A percentile compares a stretch with the other conserved stretches of the same genome.
phyloP scores from a whole-genome alignment of 2,329 filamentous ascomycete genomes.

The Dactylellina parvicollis region DNA sequence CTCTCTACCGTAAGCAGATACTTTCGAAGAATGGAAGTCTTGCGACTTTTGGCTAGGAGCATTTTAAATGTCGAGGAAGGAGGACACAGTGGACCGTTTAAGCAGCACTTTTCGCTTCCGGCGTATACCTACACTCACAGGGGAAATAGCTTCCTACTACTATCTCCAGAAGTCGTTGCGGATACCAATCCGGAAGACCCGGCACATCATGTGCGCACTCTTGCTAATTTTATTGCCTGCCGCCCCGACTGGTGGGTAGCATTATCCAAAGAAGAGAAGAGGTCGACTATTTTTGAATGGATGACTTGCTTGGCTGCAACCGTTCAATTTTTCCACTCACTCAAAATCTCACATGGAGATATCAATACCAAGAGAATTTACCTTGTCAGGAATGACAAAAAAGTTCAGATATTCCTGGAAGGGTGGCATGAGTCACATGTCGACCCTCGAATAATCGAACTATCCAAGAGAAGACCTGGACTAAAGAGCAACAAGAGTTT shows the following conservation, averaged over 20 bases:
- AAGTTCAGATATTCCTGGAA: slow-evolving; percentile 36
- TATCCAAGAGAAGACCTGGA: slow-evolving; percentile 32
- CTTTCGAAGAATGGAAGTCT: slow-evolving; percentile 41
- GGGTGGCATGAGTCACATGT: slow-evolving; percentile 41
- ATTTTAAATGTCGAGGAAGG: slow-evolving; percentile 39
- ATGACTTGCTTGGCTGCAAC: slow-evolving; percentile 47
- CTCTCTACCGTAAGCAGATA: slow-evolving; percentile 40
- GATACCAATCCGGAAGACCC: slow-evolving; percentile 29
- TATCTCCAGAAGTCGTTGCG: slow-evolving; percentile 28
- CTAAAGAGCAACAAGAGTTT: slow-evolving; percentile 47
- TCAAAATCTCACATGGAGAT: slow-evolving; percentile 46
- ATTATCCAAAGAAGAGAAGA: slow-evolving; percentile 47
- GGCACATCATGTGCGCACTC: slow-evolving; percentile 29
- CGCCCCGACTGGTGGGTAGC: slow-evolving; percentile 45
- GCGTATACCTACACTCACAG: slow-evolving; percentile 43
- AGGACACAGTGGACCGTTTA: slow-evolving; percentile 3
- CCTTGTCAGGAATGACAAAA: slow-evolving; percentile 38
- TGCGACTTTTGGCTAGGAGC: slow-evolving; percentile 39
- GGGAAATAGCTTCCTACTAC: slow-evolving; percentile 33
- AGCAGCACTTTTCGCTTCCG: slow-evolving; percentile 44
- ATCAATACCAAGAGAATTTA: slow-evolving; percentile 34
- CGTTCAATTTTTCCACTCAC: slow-evolving; percentile 39
- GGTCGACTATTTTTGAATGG: slow-evolving; percentile 34
- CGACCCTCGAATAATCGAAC: slow-evolving; percentile 29
- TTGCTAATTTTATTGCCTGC: slow-evolving; percentile 35